Base-by-base conservation (phyloP, 805 yeast genomes). In the Ascoidea rubescens region DNA sequence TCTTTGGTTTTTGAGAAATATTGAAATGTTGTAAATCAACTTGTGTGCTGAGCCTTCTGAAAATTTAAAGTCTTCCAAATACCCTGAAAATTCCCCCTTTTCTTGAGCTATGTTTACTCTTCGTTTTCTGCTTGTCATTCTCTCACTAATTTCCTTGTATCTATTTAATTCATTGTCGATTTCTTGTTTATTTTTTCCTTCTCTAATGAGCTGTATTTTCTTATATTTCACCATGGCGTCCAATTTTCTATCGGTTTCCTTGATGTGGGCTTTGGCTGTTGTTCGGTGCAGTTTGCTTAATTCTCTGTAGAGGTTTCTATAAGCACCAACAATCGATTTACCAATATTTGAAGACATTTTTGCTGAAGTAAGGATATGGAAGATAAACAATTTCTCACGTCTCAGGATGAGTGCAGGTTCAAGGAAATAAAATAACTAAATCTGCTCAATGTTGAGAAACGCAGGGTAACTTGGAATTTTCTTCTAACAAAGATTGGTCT, bases 1-100 rank as follows among this genome's bases (percentile, higher is more conserved):
- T 57, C 93, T 72, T 65, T 91, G 97, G 56, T 82, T 78, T 50
- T 73, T 71, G 51, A 91, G 68, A 62, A 79, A 91, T 7, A 73
- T 68, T 4, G 77, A 69, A 12, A 85, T 73, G 60, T 86, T 89
- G n/a, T 63, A 58, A 48, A 83, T 66, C 59, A 82, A 80, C 42
- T 66, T 56, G 5, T 58, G 50, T 42, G 16, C 31, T 42, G 44
- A 12, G 43, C 45, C 12, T 33, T 16, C 32, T 47, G 31, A 31
- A 30, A n/a, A n/a, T 44, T 45, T 17, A 37, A 46, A 44, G 48
- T 47, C 12, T 49, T 51, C 14, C 30, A 12, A 31, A 51, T 14
- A 31, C 48, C 49, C 5, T 47, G 48, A n/a, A 51, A 51, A 32
- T 49, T 49, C 16, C 49, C 33, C 45, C 16, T 50, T 7, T 46